Evolutionary conservation across 805 yeast species (phyloP), one percentile per base, ranked within the genome.

Genomic region (Saccharomycopsis selenospora): DNA sequence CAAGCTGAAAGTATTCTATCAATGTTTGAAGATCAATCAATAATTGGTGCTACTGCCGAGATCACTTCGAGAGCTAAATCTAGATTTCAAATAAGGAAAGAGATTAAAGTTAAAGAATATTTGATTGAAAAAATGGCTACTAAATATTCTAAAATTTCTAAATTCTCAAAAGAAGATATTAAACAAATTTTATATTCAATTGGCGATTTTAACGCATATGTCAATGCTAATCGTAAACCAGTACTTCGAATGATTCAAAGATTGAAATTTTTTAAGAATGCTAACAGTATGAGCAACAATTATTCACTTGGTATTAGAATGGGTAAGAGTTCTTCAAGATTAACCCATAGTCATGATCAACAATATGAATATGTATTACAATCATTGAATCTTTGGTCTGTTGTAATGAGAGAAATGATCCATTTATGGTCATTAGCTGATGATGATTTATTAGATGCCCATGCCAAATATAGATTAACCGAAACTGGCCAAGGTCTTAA

Each of bases 401-500:
- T 79, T 49, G 82, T 85, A 50, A 85, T 82, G 79, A 67, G 85
- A 48, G 89, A 85, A 52, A 81, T 85, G 85, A 79, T 82, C 56
- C 76, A 75, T 62, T 64, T 85, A 20, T 85, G 95, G 95, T 79
- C 77, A 30, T 70, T 80, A 29, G 88, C 91, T 0, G 95, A 85
- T 59, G 76, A 75, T 36, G 93, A 85, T 60, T 66, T 85, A 47
- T 75, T 81, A 56, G 71, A 77, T 52, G 75, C 77, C 3, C 58
- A 65, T 4, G 58, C 59, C n/a, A 66, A 68, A 22, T 85, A 85
- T 58, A 72, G 73, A 53, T 64, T 85, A 24, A 69, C 77, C 4
- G 82, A 84, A 45, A 85, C 93, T 0, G 95, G 93, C 2, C 95
- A 85, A 64, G 95, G 95, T 26, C 67, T 85, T 23, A 83, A 85